Conservation (phyloP, 1,284 basidiomycete species). For the Phylloporus gajari region DNA sequence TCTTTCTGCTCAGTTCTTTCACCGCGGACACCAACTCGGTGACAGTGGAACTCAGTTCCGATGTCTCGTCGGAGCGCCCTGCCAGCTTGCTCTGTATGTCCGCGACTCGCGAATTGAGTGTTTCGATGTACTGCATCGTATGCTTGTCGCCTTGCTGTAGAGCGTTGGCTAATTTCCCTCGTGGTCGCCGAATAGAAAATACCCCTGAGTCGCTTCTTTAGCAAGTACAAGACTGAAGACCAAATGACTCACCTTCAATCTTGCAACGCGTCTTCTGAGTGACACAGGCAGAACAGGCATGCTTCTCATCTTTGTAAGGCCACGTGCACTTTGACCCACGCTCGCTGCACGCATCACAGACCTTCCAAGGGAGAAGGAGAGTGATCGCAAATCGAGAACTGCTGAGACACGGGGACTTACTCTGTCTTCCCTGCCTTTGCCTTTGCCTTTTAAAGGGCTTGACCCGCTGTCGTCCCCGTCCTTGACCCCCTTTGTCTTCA, state of each 20-base stretch:
- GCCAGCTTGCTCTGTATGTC: neutral
- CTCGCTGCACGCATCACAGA: neutral
- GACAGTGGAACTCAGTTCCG: too few species aligned
- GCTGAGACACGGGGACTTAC: too few species aligned
- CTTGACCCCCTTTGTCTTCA: too few species aligned
- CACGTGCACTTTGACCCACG: neutral
- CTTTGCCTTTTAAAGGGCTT: too few species aligned
- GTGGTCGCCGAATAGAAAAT: neutral
- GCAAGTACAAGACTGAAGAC: neutral
- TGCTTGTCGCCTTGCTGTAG: neutral
- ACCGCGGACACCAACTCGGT: too few species aligned
- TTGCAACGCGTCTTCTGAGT: neutral
- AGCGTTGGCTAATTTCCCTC: neutral
- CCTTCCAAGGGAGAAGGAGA: neutral
- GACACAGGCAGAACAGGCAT: neutral
- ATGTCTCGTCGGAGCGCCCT: too few species aligned
- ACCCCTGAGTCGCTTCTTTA: neutral
- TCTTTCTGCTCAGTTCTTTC: too few species aligned
- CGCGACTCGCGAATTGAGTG: neutral
- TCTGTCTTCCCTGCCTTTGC: too few species aligned
- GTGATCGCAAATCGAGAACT: too few species aligned
- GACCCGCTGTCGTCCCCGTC: too few species aligned
- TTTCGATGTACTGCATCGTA: neutral
- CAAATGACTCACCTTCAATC: neutral
- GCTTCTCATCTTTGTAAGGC: neutral